Evolutionary conservation across 2,329 filamentous ascomycete species (phyloP).

Genomic region (Coleophoma crateriformis): DNA sequence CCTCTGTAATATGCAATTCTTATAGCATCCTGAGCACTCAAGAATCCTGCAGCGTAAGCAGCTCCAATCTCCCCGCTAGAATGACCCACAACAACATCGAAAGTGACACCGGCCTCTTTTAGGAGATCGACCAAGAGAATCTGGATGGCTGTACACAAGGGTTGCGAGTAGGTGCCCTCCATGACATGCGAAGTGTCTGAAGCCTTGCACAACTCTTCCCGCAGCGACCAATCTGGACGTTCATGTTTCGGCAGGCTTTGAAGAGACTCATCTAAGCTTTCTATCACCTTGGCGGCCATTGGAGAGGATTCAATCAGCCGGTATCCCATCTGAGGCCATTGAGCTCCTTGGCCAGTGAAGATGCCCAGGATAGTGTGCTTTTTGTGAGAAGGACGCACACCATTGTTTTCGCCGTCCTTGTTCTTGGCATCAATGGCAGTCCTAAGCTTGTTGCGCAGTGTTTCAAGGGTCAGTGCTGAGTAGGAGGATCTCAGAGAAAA

Average conservation of each 20-base stretch:
- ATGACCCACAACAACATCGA: background rate
- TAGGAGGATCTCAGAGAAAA: background rate
- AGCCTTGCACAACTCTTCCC: background rate
- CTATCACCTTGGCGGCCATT: background rate
- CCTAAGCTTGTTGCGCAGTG: background rate
- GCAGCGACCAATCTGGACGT: background rate
- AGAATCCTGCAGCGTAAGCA: background rate
- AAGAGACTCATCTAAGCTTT: background rate
- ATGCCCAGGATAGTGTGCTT: background rate
- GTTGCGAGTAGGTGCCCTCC: background rate
- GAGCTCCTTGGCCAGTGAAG: conserved; percentile 8
- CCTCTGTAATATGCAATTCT: background rate
- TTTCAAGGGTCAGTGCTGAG: background rate
- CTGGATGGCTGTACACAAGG: background rate
- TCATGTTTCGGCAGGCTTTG: background rate
- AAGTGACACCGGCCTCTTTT: background rate
- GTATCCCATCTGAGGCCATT: conserved; percentile 5
- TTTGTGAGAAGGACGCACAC: no score
- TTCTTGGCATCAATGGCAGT: no score
- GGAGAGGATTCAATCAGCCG: background rate
- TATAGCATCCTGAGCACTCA: background rate
- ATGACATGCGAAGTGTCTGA: background rate
- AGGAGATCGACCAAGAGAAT: background rate
- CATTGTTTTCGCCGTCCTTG: no score
- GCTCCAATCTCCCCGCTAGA: background rate